Conservation (phyloP, 2,329 filamentous ascomycete genomes). For the Epichloe glyceriae region DNA sequence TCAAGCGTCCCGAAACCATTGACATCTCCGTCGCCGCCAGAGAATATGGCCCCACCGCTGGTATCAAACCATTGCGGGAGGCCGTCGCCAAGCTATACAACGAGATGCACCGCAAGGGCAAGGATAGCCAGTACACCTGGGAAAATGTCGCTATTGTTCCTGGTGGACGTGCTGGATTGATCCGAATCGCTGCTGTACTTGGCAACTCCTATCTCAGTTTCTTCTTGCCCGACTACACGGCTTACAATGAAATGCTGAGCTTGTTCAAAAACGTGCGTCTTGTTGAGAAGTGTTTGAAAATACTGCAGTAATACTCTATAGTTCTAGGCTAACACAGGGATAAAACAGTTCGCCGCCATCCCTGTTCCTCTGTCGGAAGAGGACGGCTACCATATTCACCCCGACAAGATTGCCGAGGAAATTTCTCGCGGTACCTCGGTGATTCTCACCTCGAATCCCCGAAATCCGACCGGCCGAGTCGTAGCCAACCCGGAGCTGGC, state of each 20-base stretch:
- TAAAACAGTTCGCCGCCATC: slow-evolving; percentile 61
- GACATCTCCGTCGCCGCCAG: slow-evolving; percentile 65
- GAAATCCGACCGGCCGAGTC: slow-evolving; percentile 86
- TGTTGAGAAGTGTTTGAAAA: not conserved
- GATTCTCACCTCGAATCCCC: slow-evolving; percentile 87
- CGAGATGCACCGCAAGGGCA: slow-evolving; percentile 76
- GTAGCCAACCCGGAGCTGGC: slow-evolving; percentile 74
- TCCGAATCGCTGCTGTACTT: slow-evolving; percentile 85
- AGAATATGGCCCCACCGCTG: slow-evolving; percentile 88
- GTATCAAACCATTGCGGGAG: slow-evolving; percentile 79
- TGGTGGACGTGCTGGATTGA: slow-evolving; percentile 81
- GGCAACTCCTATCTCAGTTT: slow-evolving; percentile 88
- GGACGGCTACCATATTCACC: slow-evolving; percentile 87
- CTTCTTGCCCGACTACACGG: slow-evolving; percentile 91
- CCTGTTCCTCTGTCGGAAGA: slow-evolving; percentile 73
- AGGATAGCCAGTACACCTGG: slow-evolving; percentile 84
- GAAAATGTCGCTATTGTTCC: slow-evolving; percentile 97
- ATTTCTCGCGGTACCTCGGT: slow-evolving; percentile 77
- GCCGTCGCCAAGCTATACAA: slow-evolving; percentile 91
- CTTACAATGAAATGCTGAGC: slow-evolving; percentile 94
- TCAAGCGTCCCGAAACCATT: slow-evolving; percentile 65
- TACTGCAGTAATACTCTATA: not conserved
- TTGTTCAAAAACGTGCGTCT: slow-evolving; percentile 70
- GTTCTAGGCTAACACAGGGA: not conserved
- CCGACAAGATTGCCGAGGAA: slow-evolving; percentile 84